A percentile compares a stretch with the other conserved stretches of the same genome.
Evolutionary conservation across 345 rosid species (phyloP).

Genomic region (Noccaea caerulescens): DNA sequence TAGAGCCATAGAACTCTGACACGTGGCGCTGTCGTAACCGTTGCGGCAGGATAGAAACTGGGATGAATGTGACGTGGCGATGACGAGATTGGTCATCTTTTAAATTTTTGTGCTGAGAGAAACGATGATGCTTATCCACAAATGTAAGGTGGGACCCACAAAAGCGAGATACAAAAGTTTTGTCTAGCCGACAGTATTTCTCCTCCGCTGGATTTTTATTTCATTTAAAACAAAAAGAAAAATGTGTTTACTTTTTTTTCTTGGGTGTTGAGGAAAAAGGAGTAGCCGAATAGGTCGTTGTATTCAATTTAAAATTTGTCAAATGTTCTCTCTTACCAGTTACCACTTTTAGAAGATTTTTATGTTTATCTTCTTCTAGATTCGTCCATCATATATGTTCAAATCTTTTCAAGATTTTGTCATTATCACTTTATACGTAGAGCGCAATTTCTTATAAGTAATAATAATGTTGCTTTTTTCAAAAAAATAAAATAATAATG

Average conservation of each 20-base stretch:
- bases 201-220: conserved; percentile 1
- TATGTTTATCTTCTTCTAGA: conserved; percentile 35
- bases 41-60: conserved; percentile 35
- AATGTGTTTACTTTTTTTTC: neutral
- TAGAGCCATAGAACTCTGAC: conserved; percentile 5
- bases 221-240: neutral
- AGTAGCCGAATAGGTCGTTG: conserved; percentile 2
- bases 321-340: conserved; percentile 12
- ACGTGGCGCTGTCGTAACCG: conserved; percentile 28
- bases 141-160: conserved; percentile 18
- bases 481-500: too few relatives aligned
- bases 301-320: neutral
- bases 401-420: conserved; percentile 7
- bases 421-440: conserved; percentile 20
- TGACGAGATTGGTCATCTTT: conserved; percentile 35
- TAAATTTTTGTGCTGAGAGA: neutral
- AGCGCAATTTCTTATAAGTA: neutral
- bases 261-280: neutral
- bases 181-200: conserved; percentile 40
- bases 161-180: neutral
- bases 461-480: too few relatives aligned
- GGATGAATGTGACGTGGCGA: conserved; percentile 39
- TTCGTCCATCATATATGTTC: conserved; percentile 21
- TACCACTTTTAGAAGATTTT: conserved; percentile 33
- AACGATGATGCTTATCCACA: conserved; percentile 36